phyloP scores from a whole-genome alignment of 129 eudicot species.

The Cynara cardunculus region DNA sequence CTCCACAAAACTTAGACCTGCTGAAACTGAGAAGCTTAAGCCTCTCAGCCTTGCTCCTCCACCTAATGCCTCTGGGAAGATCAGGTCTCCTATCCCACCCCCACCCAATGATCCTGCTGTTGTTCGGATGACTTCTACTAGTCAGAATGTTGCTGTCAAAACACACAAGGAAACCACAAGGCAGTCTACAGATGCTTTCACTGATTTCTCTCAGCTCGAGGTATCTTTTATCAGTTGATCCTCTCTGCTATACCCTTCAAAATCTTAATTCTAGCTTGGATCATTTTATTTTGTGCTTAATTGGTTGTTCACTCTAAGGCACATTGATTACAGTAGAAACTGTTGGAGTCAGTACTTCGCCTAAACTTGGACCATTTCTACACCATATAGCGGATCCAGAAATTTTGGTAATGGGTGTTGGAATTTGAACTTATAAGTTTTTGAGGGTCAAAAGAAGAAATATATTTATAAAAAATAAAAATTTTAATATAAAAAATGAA shows the following conservation, averaged over 20 bases:
- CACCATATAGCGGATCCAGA: no score
- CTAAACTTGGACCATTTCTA: background rate
- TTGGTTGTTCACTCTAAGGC: background rate
- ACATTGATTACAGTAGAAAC: background rate
- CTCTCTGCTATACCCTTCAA: background rate
- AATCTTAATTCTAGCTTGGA: background rate
- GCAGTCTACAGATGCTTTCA: conserved; percentile 53
- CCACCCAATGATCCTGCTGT: conserved; percentile 97
- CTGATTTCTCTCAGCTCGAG: conserved; percentile 91
- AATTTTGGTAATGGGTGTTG: no score
- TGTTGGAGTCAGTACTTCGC: background rate
- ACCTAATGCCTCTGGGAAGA: conserved; percentile 58
- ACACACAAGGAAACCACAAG: conserved; percentile 48
- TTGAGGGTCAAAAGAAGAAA: no score
- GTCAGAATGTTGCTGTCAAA: conserved; percentile 32
- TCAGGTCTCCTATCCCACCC: conserved; percentile 86
- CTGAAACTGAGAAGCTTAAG: conserved; percentile 41
- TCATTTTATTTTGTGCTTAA: background rate
- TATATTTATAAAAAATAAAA: no score
- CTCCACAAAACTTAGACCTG: conserved; percentile 50
- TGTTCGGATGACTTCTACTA: conserved; percentile 53
- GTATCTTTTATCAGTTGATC: conserved; percentile 33
- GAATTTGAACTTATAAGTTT: no score
- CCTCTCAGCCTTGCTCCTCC: conserved; percentile 76
- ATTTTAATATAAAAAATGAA: no score